Evolutionary conservation across 2,329 filamentous ascomycete genomes (phyloP).

Genomic region (Cercospora sojina): DNA sequence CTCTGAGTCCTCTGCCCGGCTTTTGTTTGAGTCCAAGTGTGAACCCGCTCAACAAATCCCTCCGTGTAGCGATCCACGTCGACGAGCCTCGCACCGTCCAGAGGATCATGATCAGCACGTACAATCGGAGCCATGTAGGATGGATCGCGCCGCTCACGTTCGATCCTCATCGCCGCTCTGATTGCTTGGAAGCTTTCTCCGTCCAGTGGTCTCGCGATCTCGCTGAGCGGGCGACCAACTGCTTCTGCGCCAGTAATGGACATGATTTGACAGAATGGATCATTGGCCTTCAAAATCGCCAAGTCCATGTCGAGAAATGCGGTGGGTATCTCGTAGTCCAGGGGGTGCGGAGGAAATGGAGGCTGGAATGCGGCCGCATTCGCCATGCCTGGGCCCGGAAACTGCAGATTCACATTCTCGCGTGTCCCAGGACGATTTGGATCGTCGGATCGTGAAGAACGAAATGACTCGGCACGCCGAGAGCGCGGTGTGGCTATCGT

Average conservation of each 20-base stretch:
- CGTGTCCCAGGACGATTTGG: conserved; percentile 30
- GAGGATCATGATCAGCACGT: conserved; percentile 45
- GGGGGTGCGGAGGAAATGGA: conserved; percentile 15
- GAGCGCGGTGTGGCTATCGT: conserved; percentile 31
- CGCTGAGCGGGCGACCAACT: conserved; percentile 43
- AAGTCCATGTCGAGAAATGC: conserved; percentile 52
- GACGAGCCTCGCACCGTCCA: conserved; percentile 43
- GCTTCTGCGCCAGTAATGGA: conserved; percentile 39
- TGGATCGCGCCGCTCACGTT: conserved; percentile 50
- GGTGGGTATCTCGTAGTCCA: conserved; percentile 34
- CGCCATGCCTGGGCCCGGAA: conserved; percentile 21
- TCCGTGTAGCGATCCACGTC: conserved; percentile 48
- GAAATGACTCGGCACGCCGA: conserved; percentile 37
- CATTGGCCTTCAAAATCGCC: conserved; percentile 48
- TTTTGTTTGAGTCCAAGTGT: conserved; percentile 44
- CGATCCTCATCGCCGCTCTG: conserved; percentile 47
- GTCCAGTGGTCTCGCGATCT: conserved; percentile 46
- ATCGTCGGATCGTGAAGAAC: conserved; percentile 35
- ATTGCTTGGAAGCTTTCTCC: conserved; percentile 46
- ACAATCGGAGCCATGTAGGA: conserved; percentile 52
- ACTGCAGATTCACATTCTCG: conserved; percentile 21
- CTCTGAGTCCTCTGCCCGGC: conserved; percentile 37
- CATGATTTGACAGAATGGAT: conserved; percentile 47
- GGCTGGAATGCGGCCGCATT: conserved; percentile 21
- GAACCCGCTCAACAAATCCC: conserved; percentile 44